Conservation (phyloP, 306 rosid species). For the Rubus parviflorus region DNA sequence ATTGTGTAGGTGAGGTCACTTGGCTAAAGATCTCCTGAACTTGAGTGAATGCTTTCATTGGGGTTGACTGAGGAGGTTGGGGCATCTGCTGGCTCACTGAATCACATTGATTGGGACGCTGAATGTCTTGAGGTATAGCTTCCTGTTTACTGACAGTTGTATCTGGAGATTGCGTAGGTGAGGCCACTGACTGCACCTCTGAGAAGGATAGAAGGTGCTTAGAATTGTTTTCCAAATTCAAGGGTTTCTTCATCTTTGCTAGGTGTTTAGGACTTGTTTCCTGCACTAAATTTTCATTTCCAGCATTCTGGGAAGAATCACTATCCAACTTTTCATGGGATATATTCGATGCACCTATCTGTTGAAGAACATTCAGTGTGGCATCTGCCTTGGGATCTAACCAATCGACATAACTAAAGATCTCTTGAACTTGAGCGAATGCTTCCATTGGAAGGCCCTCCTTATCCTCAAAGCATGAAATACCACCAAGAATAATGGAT, state of each 20-base stretch:
- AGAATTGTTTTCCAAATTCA: conserved; percentile 23
- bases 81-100: conserved; percentile 23
- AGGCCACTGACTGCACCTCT: conserved; percentile 28
- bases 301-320: conserved; percentile 34
- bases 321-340: conserved; percentile 46
- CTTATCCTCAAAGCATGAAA: conserved; percentile 74
- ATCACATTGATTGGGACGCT: conserved; percentile 7
- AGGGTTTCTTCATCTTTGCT: conserved; percentile 25
- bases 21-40: conserved; percentile 18
- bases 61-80: conserved; percentile 32
- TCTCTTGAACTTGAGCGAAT: conserved; percentile 90
- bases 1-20: not conserved
- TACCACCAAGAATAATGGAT: conserved; percentile 36
- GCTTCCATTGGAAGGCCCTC: conserved; percentile 94
- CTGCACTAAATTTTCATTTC: conserved; percentile 30
- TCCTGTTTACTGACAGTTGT: conserved; percentile 29
- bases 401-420: conserved; percentile 90
- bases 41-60: conserved; percentile 4
- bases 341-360: conserved; percentile 47
- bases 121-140: conserved; percentile 25
- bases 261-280: conserved; percentile 40
- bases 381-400: conserved; percentile 68
- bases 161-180: conserved; percentile 40
- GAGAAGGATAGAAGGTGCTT: conserved; percentile 15
- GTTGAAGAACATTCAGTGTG: conserved; percentile 68